phyloP scores from a whole-genome alignment of 176 grass and related monocot species.

The Poa pratensis region DNA sequence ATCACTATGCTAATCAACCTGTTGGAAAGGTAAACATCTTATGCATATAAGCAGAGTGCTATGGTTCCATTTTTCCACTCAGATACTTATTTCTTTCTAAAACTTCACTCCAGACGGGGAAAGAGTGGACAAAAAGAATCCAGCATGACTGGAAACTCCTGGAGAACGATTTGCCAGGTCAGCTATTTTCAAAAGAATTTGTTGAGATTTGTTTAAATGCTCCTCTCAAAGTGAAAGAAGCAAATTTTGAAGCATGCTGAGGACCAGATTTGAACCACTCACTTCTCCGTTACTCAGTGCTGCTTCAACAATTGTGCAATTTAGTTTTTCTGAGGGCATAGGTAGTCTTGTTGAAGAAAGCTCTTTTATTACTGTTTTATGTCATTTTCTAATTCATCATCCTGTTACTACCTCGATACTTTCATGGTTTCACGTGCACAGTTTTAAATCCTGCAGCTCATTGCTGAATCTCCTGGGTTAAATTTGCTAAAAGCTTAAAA shows the following conservation, averaged over 20 bases:
- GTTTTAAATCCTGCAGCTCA: constrained; percentile 2
- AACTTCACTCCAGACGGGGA: constrained; percentile 54
- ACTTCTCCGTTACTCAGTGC: not conserved
- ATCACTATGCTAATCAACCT: constrained; percentile 55
- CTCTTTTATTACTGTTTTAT: not conserved
- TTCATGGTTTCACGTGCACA: not conserved
- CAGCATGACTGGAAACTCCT: constrained; percentile 89
- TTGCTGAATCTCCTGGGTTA: constrained; percentile 4
- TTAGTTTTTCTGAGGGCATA: not conserved
- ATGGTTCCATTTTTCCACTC: not conserved
- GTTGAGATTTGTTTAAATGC: constrained; percentile 12
- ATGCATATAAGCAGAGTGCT: not conserved
- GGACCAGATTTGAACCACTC: not conserved
- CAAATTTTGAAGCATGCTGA: constrained; percentile 15
- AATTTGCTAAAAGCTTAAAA: constrained; percentile 17
- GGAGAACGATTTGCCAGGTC: constrained; percentile 90
- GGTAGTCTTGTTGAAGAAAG: constrained; percentile 13
- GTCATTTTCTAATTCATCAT: not conserved
- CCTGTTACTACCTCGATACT: not conserved
- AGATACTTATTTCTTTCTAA: constrained; percentile 8
- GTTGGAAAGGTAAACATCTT: constrained; percentile 57
- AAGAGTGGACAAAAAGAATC: constrained; percentile 80
- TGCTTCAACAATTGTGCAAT: constrained; percentile 21
- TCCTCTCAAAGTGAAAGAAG: not conserved
- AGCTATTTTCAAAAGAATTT: constrained; percentile 22